Conservation (phyloP, 805 yeast genomes). For the Diddensiella santjacobensis region DNA sequence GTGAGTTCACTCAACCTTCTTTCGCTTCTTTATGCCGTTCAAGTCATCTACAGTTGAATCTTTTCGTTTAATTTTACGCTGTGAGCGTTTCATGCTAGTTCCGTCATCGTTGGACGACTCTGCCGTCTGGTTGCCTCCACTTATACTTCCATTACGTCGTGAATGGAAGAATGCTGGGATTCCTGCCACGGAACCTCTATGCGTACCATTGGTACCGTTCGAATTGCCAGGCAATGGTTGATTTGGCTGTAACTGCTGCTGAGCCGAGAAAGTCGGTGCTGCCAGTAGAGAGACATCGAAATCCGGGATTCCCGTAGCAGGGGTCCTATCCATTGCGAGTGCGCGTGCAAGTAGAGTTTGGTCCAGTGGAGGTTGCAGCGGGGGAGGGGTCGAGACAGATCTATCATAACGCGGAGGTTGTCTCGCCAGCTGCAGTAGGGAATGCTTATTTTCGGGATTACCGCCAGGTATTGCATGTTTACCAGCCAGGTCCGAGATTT, state of each 20-base stretch:
- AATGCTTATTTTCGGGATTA: slow-evolving; percentile 6
- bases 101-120: slow-evolving; percentile 23
- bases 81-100: slow-evolving; percentile 5
- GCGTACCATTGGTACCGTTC: neutral
- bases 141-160: neutral
- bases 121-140: slow-evolving; percentile 14
- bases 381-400: slow-evolving; percentile 33
- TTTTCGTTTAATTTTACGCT: slow-evolving; percentile 2
- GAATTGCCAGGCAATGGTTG: neutral
- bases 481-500: slow-evolving; percentile 79
- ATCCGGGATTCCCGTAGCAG: slow-evolving; percentile 71
- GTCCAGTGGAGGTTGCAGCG: slow-evolving; percentile 48
- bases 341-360: slow-evolving; percentile 46
- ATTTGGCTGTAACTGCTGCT: neutral
- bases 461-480: slow-evolving; percentile 37
- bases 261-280: slow-evolving; percentile 1
- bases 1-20: neutral
- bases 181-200: neutral
- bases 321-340: slow-evolving; percentile 59
- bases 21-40: slow-evolving; percentile 7
- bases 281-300: slow-evolving; percentile 68
- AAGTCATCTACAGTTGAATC: slow-evolving; percentile 10
- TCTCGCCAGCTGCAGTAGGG: slow-evolving; percentile 27
- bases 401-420: slow-evolving; percentile 21
- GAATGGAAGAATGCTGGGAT: neutral